phyloP scores from a whole-genome alignment of 352 stramenopile genomes.

The Blastocystis sp. region DNA sequence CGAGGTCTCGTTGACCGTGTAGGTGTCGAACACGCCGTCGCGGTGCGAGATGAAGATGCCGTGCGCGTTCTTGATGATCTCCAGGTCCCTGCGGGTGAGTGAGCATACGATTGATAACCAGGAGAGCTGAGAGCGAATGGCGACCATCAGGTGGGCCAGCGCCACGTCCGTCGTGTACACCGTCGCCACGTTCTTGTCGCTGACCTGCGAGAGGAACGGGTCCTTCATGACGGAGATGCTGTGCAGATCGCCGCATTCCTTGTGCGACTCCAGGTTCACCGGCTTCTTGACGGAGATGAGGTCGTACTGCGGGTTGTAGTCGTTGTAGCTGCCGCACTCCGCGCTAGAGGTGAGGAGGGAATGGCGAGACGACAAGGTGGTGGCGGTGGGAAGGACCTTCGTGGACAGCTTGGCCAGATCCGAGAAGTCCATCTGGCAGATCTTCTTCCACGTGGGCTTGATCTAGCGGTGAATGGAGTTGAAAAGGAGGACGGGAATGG shows the following conservation, averaged over 20 bases:
- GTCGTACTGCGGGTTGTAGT: conserved; percentile 90
- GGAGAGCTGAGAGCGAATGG: conserved; percentile 87
- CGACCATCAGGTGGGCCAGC: conserved; percentile 91
- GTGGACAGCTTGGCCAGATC: conserved; percentile 4
- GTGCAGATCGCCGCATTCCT: conserved; percentile 86
- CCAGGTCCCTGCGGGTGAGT: conserved; percentile 6
- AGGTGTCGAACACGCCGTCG: conserved; percentile 80
- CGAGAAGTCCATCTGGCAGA: conserved; percentile 16
- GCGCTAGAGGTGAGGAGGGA: not conserved
- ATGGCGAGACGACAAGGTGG: not conserved
- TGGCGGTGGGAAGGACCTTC: not conserved
- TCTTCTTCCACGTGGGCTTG: conserved; percentile 4
- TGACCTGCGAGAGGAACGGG: conserved; percentile 87
- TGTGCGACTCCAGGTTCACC: conserved; percentile 76
- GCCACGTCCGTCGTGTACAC: conserved; percentile 95
- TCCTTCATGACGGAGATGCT: conserved; percentile 91
- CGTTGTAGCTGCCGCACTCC: conserved; percentile 85
- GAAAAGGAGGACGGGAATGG: not conserved
- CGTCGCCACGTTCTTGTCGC: conserved; percentile 82
- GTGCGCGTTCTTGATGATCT: conserved; percentile 73
- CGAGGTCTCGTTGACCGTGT: conserved; percentile 82
- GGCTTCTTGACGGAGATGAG: conserved; percentile 83
- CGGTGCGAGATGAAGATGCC: conserved; percentile 86
- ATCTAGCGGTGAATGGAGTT: not conserved
- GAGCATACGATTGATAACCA: conserved; percentile 84